Evolutionary conservation across 2,329 filamentous ascomycete species (phyloP).

Genomic region (Botrytis porri): DNA sequence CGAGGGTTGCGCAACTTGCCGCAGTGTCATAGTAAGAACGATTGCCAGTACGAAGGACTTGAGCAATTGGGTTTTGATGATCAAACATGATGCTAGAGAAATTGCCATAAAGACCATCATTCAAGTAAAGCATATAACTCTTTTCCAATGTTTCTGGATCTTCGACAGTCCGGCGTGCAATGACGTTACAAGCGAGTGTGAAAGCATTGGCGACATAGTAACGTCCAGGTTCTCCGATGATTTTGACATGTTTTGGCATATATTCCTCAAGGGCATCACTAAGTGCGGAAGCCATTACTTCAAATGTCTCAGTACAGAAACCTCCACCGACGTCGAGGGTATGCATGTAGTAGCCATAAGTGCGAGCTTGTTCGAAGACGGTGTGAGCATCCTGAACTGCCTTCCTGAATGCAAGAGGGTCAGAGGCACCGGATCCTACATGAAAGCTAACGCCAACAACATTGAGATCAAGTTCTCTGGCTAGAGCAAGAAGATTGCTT

Average conservation of each 20-base stretch:
- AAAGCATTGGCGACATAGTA: conserved; percentile 95
- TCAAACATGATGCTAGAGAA: conserved; percentile 99
- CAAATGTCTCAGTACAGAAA: conserved; percentile 87
- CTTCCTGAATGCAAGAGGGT: conserved; percentile 86
- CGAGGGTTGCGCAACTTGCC: conserved; percentile 47
- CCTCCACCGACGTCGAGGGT: conserved; percentile 93
- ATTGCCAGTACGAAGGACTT: conserved; percentile 66
- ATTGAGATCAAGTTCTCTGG: conserved; percentile 78
- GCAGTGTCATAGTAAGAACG: conserved; percentile 57
- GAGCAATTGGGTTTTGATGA: conserved; percentile 86
- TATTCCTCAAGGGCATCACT: conserved; percentile 78
- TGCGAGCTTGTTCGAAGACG: conserved; percentile 82
- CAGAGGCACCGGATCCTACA: conserved; percentile 91
- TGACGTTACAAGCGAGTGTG: conserved; percentile 92
- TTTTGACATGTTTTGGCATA: conserved; percentile 72
- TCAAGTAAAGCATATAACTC: conserved; percentile 96
- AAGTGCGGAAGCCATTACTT: conserved; percentile 81
- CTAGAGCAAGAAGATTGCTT: conserved; percentile 71
- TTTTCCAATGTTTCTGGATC: conserved; percentile 63
- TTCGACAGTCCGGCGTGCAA: conserved; percentile 85
- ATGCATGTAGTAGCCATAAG: conserved; percentile 75
- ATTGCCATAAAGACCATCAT: conserved; percentile 97
- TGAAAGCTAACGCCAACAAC: conserved; percentile 97
- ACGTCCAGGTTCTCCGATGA: conserved; percentile 94
- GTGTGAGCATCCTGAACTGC: conserved; percentile 84